Evolutionary conservation across 75 land plant species (phyloP).

Genomic region (Sequoiadendron giganteum): DNA sequence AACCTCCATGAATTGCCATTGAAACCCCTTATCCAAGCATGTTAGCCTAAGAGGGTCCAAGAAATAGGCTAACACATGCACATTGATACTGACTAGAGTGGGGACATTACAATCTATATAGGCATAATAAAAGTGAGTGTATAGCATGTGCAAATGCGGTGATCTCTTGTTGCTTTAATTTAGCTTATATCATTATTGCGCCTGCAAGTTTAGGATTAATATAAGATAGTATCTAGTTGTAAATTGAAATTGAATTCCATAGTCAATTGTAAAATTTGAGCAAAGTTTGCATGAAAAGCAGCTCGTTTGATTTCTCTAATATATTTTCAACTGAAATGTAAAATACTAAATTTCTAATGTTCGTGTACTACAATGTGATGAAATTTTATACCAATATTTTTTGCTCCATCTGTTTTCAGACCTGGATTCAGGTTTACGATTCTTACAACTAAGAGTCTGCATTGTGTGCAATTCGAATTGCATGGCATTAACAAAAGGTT

Average conservation of each 20-base stretch:
- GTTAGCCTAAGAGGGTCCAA: no score
- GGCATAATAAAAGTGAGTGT: neutral
- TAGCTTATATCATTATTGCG: neutral
- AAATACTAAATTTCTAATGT: neutral
- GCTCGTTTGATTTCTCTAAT: neutral
- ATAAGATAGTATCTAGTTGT: neutral
- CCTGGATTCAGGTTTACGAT: neutral
- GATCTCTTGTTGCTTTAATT: neutral
- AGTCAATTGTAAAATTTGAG: neutral
- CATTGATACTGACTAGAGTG: no score
- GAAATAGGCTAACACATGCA: no score
- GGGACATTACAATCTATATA: neutral
- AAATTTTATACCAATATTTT: neutral
- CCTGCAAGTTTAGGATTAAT: neutral
- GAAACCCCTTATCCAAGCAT: no score
- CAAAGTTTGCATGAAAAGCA: neutral
- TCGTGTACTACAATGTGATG: neutral
- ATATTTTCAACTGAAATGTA: neutral
- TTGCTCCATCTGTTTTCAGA: neutral
- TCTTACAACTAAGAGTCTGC: neutral
- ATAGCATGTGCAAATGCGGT: neutral
- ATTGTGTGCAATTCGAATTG: neutral
- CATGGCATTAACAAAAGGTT: constrained; percentile 4
- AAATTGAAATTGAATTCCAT: neutral
- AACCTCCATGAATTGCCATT: no score